Base-by-base conservation (phyloP, 2,329 filamentous ascomycete genomes). In the Ambrosiella beaveri region DNA sequence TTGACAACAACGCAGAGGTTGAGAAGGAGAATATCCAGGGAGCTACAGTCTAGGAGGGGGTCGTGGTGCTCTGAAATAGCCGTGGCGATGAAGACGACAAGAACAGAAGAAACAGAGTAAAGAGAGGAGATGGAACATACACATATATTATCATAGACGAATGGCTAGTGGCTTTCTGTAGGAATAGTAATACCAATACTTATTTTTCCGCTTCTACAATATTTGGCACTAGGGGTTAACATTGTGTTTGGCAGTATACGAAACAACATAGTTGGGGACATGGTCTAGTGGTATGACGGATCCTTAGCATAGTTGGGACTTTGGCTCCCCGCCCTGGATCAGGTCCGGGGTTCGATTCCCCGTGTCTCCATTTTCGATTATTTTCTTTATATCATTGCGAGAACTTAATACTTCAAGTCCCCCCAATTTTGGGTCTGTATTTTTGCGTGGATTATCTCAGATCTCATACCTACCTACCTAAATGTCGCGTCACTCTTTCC, bases 401-500 rank as follows among this genome's bases (percentile, higher is more conserved):
- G n/a, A 7, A 38, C 2, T 8, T 7, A 38, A 54, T 27, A 4
- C 27, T 27, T 27, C 27, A 27, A 27, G 27, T 5, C 47, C 5
- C 15, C 15, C 7, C 13, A 27, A 4, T 27, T 27, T 27, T 27
- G 27, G 27, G 27, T 27, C 27, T 27, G 3, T 27, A 27, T 27
- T 27, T 27, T 27, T 27, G 27, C 27, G 5, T 27, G 27, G 15
- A 44, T 17, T 56, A 19, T 7, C 7, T 27, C 0, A 47, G 11
- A 39, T 12, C 17, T 12, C 15, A 51, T 27, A 54, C 9, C 53
- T 8, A 77, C 85, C 36, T 7, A 12, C 41, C 3, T 19, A 12
- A 17, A 50, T 39, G 15, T 54, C 51, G 3, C n/a, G n/a, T 9
- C 7, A 38, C 51, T 8, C 2, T 38, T 15, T 39, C 51, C 36